These are phyloP conservation scores for Licmophora abbreviata DNA, from an alignment of 108 stramenopile genomes.

Conservation along the genomic window DNA sequence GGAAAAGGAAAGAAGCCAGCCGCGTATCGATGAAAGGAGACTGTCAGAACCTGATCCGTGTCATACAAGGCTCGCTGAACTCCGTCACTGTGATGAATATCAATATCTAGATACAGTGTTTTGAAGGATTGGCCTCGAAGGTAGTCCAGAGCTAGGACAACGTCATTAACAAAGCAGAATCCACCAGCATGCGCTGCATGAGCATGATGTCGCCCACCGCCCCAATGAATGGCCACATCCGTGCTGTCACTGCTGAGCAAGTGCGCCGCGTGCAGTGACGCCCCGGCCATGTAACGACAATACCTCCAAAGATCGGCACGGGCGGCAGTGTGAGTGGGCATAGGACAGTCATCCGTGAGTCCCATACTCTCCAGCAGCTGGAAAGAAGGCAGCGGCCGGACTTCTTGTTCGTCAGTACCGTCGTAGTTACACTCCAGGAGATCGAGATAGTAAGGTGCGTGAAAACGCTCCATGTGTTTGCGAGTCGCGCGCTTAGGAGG, in stretches of 20 bases:
- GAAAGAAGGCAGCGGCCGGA: neutral
- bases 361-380: conserved; percentile 19
- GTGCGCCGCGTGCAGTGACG: conserved; percentile 32
- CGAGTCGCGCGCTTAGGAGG: conserved; percentile 23
- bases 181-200: conserved; percentile 59
- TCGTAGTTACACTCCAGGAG: conserved; percentile 16
- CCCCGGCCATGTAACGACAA: conserved; percentile 25
- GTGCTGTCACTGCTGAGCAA: conserved; percentile 17
- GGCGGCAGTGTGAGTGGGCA: conserved; percentile 15
- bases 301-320: conserved; percentile 27
- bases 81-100: conserved; percentile 80
- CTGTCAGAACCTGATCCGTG: conserved; percentile 33
- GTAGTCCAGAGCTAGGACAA: conserved; percentile 69
- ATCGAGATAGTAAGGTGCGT: conserved; percentile 21
- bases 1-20: conserved; percentile 37
- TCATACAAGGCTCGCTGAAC: conserved; percentile 55
- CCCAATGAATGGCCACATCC: conserved; percentile 79
- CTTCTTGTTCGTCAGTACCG: neutral
- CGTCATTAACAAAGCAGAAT: conserved; percentile 85
- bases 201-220: conserved; percentile 81
- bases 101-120: conserved; percentile 78
- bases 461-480: conserved; percentile 20
- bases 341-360: conserved; percentile 40
- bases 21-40: conserved; percentile 38
- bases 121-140: conserved; percentile 18